Base-by-base conservation (phyloP, 2,329 filamentous ascomycete genomes). In the Stylonectria norvegica region DNA sequence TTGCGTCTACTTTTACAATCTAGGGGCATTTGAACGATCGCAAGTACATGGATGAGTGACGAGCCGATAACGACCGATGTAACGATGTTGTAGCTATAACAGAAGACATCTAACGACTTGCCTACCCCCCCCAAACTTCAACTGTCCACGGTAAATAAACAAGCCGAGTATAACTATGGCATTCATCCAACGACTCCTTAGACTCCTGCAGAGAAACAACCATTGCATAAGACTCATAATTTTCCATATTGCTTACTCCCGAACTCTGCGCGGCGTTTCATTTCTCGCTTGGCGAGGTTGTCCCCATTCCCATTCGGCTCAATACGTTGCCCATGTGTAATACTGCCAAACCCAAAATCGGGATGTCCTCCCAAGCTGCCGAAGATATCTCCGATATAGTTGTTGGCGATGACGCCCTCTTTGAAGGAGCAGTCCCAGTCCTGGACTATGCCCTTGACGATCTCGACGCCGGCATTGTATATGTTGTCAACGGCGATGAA, bases 361-460 rank as follows among this genome's bases (percentile, higher is more conserved):
- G 83, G 82, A 28, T 63, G 59, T 2, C 81, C 83, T 2, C 82
- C 83, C 4, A 88, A 63, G 8, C 76, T 81, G 11, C 82, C 84
- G 49, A 86, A 82, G 38, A 88, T 81, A 55, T 86, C 83, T 5
- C 83, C 83, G 25, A 87, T 65, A 52, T 88, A 88, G 53, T 86
- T 86, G 2, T 58, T 65, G 0, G 82, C 65, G 45, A 66, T 58
- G 27, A 88, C 62, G 3, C 85, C 85, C 2, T 57, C 48, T 23
- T 68, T 62, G 50, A 81, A 88, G 0, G 66, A 79, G 11, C 59
- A 58, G 28, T 81, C 65, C 85, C 85, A 89, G 4, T 67, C 71
- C 1, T 59, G 42, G 10, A 86, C 43, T 41, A 89, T 82, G 2
- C 81, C 83, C 48, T 73, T 67, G 10, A 86, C 72, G 20, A 89